Base-by-base conservation (phyloP, 2,329 filamentous ascomycete species). In the Alternaria arbusti region DNA sequence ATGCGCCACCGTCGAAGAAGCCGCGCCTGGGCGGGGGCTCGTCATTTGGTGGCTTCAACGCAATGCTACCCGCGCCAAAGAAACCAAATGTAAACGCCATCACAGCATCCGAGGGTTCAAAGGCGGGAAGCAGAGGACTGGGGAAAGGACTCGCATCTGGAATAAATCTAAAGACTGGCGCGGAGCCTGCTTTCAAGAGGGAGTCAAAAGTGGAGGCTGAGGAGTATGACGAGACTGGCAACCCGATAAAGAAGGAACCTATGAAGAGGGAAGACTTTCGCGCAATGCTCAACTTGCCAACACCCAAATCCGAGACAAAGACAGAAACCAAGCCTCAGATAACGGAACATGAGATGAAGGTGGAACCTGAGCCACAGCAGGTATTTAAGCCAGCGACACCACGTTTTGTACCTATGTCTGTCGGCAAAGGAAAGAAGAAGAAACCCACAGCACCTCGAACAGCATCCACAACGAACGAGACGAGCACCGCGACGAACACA, bases 41-140 rank as follows among this genome's bases (percentile, higher is more conserved):
- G 26, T 86, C 87, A 5, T 94, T 97, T 72, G 87, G 91, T 55
- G 91, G 90, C 3, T 96, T 97, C 83, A 96, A 95, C 77, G 90
- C 93, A 2, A 89, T 97, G 70, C 85, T 98, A 20, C 95, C 95
- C 3, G 86, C 94, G 25, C 94, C 95, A 0, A 98, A 97, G 76
- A 84, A 85, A 63, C 70, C 82, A 47, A 74, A 71, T 49, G 59
- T 58, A 28, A 68, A 65, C 36, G 68, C 65, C 44, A 63, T 72
- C 30, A 64, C 68, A 44, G 59, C 73, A 11, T 58, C 68, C 68
- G 72, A 61, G 59, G 69, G 74, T 67, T 61, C 74, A 72, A 47
- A 69, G 32, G 59, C 68, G 8, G 76, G 71, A 36, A 79, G 70
- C 75, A 78, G 65, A 70, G 79, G 71, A 44, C 71, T 70, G 67